Evolutionary conservation across 768 basidiomycete genomes (phyloP).

Genomic region (Boletus subparvulus): DNA sequence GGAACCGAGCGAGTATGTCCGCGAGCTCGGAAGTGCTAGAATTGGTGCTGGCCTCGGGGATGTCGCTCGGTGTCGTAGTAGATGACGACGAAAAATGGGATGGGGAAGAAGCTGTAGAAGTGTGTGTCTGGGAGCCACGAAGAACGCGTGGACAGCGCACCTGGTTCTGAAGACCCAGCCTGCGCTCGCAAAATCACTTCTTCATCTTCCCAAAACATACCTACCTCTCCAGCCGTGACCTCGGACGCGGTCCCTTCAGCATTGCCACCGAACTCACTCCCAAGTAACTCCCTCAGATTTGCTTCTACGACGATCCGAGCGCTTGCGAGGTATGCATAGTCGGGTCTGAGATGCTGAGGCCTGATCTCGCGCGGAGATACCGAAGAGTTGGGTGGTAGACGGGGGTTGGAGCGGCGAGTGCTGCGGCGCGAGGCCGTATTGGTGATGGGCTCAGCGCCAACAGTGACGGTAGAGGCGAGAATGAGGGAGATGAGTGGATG

Average conservation of each 20-base stretch:
- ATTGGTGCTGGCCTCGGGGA: neutral
- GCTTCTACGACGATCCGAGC: slow-evolving; percentile 51
- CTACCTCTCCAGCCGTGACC: slow-evolving; percentile 2
- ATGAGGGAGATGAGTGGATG: slow-evolving; percentile 13
- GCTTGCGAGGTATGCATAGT: slow-evolving; percentile 53
- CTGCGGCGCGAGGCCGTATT: slow-evolving; percentile 9
- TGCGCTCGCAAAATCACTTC: slow-evolving; percentile 14
- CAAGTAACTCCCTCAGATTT: slow-evolving; percentile 45
- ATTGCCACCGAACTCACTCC: neutral
- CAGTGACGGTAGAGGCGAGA: neutral
- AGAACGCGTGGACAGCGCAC: neutral
- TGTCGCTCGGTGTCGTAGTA: neutral
- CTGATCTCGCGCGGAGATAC: slow-evolving; percentile 22
- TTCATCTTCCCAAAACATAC: slow-evolving; percentile 31
- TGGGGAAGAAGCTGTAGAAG: neutral
- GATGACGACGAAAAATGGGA: neutral
- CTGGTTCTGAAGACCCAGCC: neutral
- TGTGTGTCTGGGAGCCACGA: neutral
- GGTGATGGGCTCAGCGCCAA: neutral
- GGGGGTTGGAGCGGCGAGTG: slow-evolving; percentile 18
- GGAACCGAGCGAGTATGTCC: slow-evolving; percentile 31
- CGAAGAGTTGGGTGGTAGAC: slow-evolving; percentile 11
- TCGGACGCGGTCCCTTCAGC: neutral
- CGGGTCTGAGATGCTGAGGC: slow-evolving; percentile 39
- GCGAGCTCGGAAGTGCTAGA: slow-evolving; percentile 5